Base-by-base conservation (phyloP, 1,139 yeast species). In the Diutina ranongensis region DNA sequence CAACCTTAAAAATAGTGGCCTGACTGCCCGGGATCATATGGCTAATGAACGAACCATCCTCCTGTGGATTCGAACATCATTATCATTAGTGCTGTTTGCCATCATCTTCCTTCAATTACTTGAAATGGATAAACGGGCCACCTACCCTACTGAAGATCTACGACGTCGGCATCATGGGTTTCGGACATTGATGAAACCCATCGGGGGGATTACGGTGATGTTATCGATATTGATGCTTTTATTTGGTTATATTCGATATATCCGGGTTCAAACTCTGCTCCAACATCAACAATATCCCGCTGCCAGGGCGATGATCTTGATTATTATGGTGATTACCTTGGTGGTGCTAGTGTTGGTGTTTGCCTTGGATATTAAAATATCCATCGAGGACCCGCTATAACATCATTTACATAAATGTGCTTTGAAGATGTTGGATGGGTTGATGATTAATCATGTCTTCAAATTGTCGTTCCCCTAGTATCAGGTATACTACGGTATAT, bases 381-480 rank as follows among this genome's bases (percentile, higher is more conserved):
- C 66, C 59, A 35, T 56, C 51, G 4, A 58, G 55, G 10, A 48
- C 44, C 9, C 62, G 46, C 12, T 34, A 10, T 25, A 25, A 25
- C 28, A 5, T 25, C 9, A 25, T 10, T 35, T 16, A 35, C 20
- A 35, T 35, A 35, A 35, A 35, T 20, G 38, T 20, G 19, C 38
- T 35, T 35, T 35, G 38, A 13, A 16, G 13, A 20, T 20, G 21
- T 15, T 12, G 16, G 22, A 35, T 20, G 13, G 38, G 38, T 16
- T 35, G 28, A 5, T 16, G 4, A 5, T n/a, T 9, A n/a, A 31
- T 10, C 13, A 10, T 31, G 13, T 31, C 25, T 13, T 35, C 27
- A 35, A 35, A 35, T 22, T 18, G 25, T 12, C 40, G 40, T 22
- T 35, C 40, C 8, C 42, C 42, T 20, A 38, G 15, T 27, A 38